A percentile compares a stretch with the other conserved stretches of the same genome.
Evolutionary conservation across 1,139 yeast genomes (phyloP).

Genomic region (Yamadazyma sp.): DNA sequence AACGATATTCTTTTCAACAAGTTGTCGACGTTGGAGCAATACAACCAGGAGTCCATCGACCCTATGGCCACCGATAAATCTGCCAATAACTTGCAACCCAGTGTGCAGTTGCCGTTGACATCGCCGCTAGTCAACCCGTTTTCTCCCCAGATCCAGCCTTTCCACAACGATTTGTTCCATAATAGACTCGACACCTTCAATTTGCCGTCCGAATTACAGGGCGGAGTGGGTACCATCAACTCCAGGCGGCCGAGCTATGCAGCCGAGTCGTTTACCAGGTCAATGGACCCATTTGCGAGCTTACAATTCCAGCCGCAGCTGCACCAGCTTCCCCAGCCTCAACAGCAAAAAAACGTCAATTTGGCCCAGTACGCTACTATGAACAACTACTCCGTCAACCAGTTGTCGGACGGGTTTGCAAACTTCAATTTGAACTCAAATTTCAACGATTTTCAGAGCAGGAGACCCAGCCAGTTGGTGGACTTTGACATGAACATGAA

Average conservation of each 20-base stretch:
- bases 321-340: conserved; percentile 6
- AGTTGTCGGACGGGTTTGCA: conserved; percentile 35
- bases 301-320: conserved; percentile 5
- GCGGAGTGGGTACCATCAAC: conserved; percentile 61
- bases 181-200: conserved; percentile 32
- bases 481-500: conserved; percentile 27
- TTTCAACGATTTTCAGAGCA: conserved; percentile 41
- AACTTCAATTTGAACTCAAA: conserved; percentile 36
- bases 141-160: conserved; percentile 14
- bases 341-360: conserved; percentile 7
- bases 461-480: conserved; percentile 47
- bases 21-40: conserved; percentile 22
- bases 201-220: conserved; percentile 60
- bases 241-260: conserved; percentile 66
- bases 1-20: conserved; percentile 30
- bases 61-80: conserved; percentile 1
- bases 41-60: conserved; percentile 5
- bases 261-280: conserved; percentile 56
- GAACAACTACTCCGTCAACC: conserved; percentile 23
- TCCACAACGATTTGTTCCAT: conserved; percentile 27
- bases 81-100: not conserved
- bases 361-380: conserved; percentile 17
- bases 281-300: conserved; percentile 13
- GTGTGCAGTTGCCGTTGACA: conserved; percentile 13
- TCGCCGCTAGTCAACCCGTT: conserved; percentile 17